Conservation (phyloP, 2,329 filamentous ascomycete genomes). For the Penicillium sp. region DNA sequence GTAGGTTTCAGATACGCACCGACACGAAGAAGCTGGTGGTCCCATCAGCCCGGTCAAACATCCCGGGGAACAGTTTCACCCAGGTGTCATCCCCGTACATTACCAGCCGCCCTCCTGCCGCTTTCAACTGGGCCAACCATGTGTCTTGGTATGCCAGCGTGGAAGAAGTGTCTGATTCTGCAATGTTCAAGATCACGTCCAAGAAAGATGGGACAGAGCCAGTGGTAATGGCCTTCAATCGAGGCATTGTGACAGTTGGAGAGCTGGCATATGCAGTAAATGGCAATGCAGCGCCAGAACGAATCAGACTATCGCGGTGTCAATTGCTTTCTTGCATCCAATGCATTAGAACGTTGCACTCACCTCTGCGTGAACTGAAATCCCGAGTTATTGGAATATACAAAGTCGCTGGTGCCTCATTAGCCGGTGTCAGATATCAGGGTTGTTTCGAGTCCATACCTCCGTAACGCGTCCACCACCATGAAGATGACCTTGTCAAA, state of each 20-base stretch:
- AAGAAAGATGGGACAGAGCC: conserved; percentile 98
- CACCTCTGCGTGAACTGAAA: conserved; percentile 89
- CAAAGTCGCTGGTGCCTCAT: conserved; percentile 72
- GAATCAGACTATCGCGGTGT: conserved; percentile 67
- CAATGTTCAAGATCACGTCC: conserved; percentile 94
- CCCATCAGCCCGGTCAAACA: conserved; percentile 84
- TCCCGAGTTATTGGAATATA: conserved; percentile 77
- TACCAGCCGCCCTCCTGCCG: conserved; percentile 73
- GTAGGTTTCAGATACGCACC: conserved; percentile 49
- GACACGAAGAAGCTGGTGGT: conserved; percentile 98
- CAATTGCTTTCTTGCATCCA: conserved; percentile 4
- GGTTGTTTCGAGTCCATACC: conserved; percentile 53
- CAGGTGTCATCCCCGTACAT: conserved; percentile 99
- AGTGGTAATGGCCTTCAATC: conserved; percentile 95
- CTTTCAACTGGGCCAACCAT: conserved; percentile 91
- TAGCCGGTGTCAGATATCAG: background rate
- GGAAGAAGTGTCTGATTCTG: conserved; percentile 89
- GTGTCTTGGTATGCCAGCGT: conserved; percentile 87
- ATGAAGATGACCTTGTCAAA: conserved; percentile 95
- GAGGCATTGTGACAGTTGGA: conserved; percentile 96
- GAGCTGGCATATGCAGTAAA: conserved; percentile 97
- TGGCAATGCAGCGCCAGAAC: conserved; percentile 78
- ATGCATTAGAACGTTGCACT: conserved; percentile 3
- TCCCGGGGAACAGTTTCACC: conserved; percentile 91
- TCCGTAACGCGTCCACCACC: conserved; percentile 93